Percentiles rank a stretch among this genome's conserved stretches.
phyloP scores from a whole-genome alignment of 768 basidiomycete genomes.

The Amanita jacksonii region DNA sequence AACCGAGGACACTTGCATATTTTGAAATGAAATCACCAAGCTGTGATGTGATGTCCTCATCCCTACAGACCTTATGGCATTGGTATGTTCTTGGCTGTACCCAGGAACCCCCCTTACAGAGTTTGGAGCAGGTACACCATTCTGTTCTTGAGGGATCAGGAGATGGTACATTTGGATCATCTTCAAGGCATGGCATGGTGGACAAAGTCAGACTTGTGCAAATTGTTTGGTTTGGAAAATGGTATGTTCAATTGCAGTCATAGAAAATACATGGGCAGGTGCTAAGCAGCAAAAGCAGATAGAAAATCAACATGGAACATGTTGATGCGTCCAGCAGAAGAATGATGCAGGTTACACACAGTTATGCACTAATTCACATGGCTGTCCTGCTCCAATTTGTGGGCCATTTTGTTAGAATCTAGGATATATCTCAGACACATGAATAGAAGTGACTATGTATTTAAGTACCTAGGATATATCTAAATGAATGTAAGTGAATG shows the following conservation, averaged over 20 bases:
- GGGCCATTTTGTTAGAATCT: background rate
- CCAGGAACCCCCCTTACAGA: too few relatives aligned
- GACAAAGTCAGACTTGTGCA: too few relatives aligned
- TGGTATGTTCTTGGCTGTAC: too few relatives aligned
- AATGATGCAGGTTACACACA: background rate
- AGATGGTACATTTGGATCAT: background rate
- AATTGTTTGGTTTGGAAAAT: too few relatives aligned
- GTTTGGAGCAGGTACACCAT: background rate
- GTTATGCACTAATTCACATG: too few relatives aligned
- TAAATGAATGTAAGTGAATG: too few relatives aligned
- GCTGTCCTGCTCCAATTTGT: background rate
- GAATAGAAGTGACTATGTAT: too few relatives aligned
- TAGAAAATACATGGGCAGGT: slow-evolving; percentile 2
- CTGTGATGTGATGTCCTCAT: slow-evolving; percentile 1
- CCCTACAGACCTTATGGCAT: slow-evolving; percentile 4
- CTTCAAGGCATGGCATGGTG: background rate
- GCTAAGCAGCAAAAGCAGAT: background rate
- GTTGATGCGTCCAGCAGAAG: slow-evolving; percentile 1
- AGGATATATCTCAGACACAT: too few relatives aligned
- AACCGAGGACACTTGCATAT: slow-evolving; percentile 1
- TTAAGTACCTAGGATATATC: too few relatives aligned
- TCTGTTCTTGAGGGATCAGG: background rate
- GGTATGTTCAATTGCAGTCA: background rate
- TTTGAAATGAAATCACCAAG: too few relatives aligned
- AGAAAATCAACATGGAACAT: background rate